phyloP scores from a whole-genome alignment of 164 flowering plant species.

The Aristolochia californica region DNA sequence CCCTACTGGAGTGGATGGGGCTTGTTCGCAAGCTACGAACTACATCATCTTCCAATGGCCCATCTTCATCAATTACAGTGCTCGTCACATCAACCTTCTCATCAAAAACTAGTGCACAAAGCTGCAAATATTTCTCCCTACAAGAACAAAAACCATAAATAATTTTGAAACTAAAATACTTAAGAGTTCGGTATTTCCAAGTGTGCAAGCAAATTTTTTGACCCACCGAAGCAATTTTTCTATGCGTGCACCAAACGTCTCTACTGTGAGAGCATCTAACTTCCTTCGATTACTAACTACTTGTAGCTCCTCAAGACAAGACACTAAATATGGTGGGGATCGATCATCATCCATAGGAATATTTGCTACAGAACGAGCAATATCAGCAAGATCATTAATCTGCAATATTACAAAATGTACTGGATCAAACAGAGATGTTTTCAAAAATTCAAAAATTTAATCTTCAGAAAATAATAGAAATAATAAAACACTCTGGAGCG shows the following conservation, averaged over 20 bases:
- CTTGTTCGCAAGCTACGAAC: conserved; percentile 90
- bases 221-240: conserved; percentile 86
- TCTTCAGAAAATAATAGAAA: too few relatives aligned
- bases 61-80: conserved; percentile 86
- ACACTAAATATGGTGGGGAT: conserved; percentile 48
- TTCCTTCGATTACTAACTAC: conserved; percentile 67
- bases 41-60: conserved; percentile 89
- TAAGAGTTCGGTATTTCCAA: too few relatives aligned
- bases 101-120: conserved; percentile 81
- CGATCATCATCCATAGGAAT: conserved; percentile 66
- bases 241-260: conserved; percentile 93
- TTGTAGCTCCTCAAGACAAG: conserved; percentile 79
- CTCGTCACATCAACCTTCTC: conserved; percentile 75
- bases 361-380: conserved; percentile 83
- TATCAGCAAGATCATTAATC: conserved; percentile 96
- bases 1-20: conserved; percentile 67
- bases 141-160: conserved; percentile 8
- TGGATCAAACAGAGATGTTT: not conserved
- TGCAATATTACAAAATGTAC: conserved; percentile 23
- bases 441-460: too few relatives aligned
- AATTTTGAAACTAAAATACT: not conserved
- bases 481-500: too few relatives aligned
- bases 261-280: conserved; percentile 82
- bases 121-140: conserved; percentile 94
- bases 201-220: not conserved